These are phyloP conservation scores for Daldinia sp. DNA, from an alignment of 2,329 filamentous ascomycete genomes.

Conservation along the genomic window DNA sequence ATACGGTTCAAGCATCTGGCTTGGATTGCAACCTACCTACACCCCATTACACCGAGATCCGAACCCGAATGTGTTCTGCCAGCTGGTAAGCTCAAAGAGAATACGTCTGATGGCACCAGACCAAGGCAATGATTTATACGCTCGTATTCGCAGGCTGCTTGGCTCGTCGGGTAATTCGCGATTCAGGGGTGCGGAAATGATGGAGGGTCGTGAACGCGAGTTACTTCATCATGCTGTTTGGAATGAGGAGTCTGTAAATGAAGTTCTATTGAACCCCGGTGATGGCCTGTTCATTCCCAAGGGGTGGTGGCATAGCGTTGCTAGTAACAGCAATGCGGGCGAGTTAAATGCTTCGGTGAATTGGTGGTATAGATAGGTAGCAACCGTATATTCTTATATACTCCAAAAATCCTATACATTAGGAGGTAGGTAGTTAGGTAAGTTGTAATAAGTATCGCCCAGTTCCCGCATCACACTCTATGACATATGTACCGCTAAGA, in stretches of 20 bases:
- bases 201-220: constrained; percentile 79
- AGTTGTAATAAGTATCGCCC: background rate
- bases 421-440: too few species aligned
- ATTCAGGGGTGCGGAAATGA: constrained; percentile 88
- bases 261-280: constrained; percentile 71
- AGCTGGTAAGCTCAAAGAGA: constrained; percentile 78
- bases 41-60: constrained; percentile 94
- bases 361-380: constrained; percentile 84
- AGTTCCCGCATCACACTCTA: background rate
- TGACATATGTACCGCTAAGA: background rate
- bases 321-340: constrained; percentile 65
- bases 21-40: constrained; percentile 86
- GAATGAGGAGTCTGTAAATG: constrained; percentile 59
- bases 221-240: constrained; percentile 78
- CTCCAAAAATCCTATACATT: background rate
- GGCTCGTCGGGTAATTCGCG: constrained; percentile 57
- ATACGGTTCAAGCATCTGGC: constrained; percentile 90
- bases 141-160: constrained; percentile 58
- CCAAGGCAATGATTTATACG: constrained; percentile 74
- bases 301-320: constrained; percentile 90
- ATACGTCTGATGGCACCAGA: constrained; percentile 78
- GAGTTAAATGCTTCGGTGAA: constrained; percentile 66
- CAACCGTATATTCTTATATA: background rate
- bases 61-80: constrained; percentile 92
- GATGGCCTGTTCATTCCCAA: constrained; percentile 83